Evolutionary conservation across 345 rosid species (phyloP).

Genomic region (Corchorus olitorius): DNA sequence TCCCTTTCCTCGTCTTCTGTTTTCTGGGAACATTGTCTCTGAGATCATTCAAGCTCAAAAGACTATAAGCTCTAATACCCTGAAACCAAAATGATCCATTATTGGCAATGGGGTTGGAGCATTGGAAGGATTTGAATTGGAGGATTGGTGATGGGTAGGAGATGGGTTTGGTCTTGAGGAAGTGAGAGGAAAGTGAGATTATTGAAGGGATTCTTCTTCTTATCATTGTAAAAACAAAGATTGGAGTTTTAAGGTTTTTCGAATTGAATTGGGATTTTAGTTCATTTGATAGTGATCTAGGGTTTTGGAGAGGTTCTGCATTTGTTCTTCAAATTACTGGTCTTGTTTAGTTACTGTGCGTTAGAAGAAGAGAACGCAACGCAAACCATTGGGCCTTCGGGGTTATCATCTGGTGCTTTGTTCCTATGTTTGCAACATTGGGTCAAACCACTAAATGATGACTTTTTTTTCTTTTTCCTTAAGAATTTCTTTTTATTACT

Average conservation of each 20-base stretch:
- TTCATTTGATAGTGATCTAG: neutral
- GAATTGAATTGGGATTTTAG: neutral
- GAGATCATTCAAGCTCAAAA: slow-evolving; percentile 84
- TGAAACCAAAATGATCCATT: slow-evolving; percentile 29
- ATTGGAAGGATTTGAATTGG: slow-evolving; percentile 24
- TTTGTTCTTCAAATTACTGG: neutral
- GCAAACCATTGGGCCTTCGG: neutral
- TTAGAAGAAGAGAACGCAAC: neutral
- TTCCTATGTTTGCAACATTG: neutral
- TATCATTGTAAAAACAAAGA: slow-evolving; percentile 35
- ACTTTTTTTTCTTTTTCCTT: neutral
- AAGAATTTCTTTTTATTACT: too few relatives aligned
- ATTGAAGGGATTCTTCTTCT: slow-evolving; percentile 55
- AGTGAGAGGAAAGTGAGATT: slow-evolving; percentile 40
- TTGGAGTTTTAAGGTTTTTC: neutral
- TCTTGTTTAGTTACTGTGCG: neutral
- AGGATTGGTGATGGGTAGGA: slow-evolving; percentile 24
- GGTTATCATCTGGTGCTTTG: neutral
- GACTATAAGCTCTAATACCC: slow-evolving; percentile 61
- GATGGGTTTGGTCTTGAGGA: slow-evolving; percentile 25
- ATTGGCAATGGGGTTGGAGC: slow-evolving; percentile 9
- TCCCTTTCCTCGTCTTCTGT: slow-evolving; percentile 91
- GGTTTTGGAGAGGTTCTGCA: neutral
- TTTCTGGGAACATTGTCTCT: slow-evolving; percentile 86
- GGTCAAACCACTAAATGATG: neutral